Conservation (phyloP, 805 yeast species). For the Blastobotrys americana region DNA sequence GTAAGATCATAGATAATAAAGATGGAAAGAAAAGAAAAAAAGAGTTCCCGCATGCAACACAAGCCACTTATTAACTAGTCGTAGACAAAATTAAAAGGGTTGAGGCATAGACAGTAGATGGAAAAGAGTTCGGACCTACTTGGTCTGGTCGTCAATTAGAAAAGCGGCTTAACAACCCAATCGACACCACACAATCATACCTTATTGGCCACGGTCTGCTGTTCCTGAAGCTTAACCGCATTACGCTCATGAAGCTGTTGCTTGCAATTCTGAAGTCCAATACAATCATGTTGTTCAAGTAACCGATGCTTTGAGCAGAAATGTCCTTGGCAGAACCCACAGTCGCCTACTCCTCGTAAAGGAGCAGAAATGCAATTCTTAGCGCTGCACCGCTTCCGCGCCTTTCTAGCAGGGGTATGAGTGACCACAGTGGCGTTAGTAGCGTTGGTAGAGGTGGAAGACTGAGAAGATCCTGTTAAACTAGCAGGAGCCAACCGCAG, state of each 20-base stretch:
- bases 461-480: slow-evolving; percentile 23
- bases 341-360: slow-evolving; percentile 64
- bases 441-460: slow-evolving; percentile 18
- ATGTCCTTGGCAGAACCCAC: slow-evolving; percentile 75
- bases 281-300: slow-evolving; percentile 76
- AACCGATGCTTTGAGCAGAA: slow-evolving; percentile 83
- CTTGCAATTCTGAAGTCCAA: slow-evolving; percentile 71
- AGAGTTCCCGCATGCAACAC: too few species aligned
- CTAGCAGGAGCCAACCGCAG: slow-evolving; percentile 24
- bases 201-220: slow-evolving; percentile 73
- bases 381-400: slow-evolving; percentile 44
- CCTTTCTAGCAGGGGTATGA: slow-evolving; percentile 25
- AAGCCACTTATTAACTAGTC: too few species aligned
- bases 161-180: too few species aligned
- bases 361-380: slow-evolving; percentile 58
- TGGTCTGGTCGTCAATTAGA: too few species aligned
- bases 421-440: slow-evolving; percentile 12
- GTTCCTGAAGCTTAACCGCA: slow-evolving; percentile 74
- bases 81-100: too few species aligned
- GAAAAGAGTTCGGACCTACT: too few species aligned
- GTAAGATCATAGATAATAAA: too few species aligned
- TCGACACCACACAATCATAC: slow-evolving; percentile 37
- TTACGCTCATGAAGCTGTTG: slow-evolving; percentile 77
- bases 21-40: too few species aligned
- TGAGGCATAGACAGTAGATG: too few species aligned